Evolutionary conservation across 202 grass and related monocot genomes (phyloP).

Genomic region (Setaria italica): DNA sequence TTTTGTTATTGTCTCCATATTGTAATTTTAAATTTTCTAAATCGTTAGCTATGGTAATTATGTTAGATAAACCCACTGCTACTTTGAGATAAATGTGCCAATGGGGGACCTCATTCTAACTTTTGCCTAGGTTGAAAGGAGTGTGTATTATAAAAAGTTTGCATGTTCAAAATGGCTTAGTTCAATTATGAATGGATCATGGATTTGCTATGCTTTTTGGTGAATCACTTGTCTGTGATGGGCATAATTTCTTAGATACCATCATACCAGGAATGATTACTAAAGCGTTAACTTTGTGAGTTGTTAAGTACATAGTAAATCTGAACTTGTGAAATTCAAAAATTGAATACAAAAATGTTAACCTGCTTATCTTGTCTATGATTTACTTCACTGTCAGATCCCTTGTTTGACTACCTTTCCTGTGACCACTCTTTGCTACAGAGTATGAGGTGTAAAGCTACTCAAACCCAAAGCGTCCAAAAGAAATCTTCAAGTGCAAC

Average conservation of each 20-base stretch:
- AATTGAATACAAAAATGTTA: not conserved
- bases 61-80: not conserved
- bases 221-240: not conserved
- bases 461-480: conserved; percentile 64
- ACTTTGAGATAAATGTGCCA: not conserved
- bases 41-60: not conserved
- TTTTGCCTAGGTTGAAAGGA: conserved; percentile 18
- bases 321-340: not conserved
- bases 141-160: conserved; percentile 5
- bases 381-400: not conserved
- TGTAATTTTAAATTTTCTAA: not conserved
- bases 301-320: not conserved
- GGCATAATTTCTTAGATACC: not conserved
- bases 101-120: not conserved
- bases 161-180: conserved; percentile 24
- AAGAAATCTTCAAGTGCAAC: conserved; percentile 58
- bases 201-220: not conserved
- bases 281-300: not conserved
- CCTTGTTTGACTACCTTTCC: conserved; percentile 14
- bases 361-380: conserved; percentile 24
- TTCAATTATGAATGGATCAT: not conserved
- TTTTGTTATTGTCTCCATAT: not conserved
- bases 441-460: conserved; percentile 52
- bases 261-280: conserved; percentile 14
- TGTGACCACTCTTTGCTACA: conserved; percentile 28